Percentiles rank a stretch among this genome's conserved stretches.
phyloP scores from a whole-genome alignment of 2,329 filamentous ascomycete species.

The Colletotrichum liaoningense region DNA sequence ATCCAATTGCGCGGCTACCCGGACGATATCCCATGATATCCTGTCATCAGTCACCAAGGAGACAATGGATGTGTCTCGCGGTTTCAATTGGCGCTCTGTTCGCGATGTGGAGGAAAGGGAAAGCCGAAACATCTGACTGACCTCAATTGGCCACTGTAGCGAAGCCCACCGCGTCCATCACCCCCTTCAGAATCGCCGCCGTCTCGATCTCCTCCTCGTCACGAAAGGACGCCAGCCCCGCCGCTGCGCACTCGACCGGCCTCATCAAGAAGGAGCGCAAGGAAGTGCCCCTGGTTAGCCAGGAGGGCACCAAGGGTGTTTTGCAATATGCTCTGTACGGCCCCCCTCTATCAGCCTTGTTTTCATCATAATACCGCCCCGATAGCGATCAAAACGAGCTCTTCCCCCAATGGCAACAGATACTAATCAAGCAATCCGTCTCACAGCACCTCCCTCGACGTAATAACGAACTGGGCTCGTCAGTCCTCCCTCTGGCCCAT shows the following conservation, averaged over 20 bases:
- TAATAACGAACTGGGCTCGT: conserved; percentile 85
- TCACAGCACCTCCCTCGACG: conserved; percentile 80
- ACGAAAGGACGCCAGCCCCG: conserved; percentile 70
- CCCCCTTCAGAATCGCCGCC: conserved; percentile 72
- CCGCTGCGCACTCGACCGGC: conserved; percentile 65
- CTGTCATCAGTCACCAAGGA: background rate
- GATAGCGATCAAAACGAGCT: background rate
- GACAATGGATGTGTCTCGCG: background rate
- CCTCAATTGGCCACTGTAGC: conserved; percentile 54
- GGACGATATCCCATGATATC: background rate
- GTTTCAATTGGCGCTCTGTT: background rate
- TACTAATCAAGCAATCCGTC: background rate
- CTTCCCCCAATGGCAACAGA: background rate
- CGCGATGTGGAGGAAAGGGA: background rate
- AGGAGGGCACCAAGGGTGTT: conserved; percentile 82
- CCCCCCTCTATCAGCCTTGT: background rate
- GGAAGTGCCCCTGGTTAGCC: conserved; percentile 81
- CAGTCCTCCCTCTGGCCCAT: conserved; percentile 90
- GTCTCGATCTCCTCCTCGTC: conserved; percentile 75
- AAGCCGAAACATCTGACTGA: conserved; percentile 40
- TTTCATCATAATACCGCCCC: background rate
- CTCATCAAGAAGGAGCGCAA: conserved; percentile 66
- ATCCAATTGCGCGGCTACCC: background rate
- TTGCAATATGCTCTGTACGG: conserved; percentile 90
- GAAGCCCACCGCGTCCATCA: conserved; percentile 72